Percentiles rank a stretch among this genome's conserved stretches.
These are phyloP conservation scores for Lablab purpureus DNA, from an alignment of 306 rosid genomes.

Conservation along the genomic window DNA sequence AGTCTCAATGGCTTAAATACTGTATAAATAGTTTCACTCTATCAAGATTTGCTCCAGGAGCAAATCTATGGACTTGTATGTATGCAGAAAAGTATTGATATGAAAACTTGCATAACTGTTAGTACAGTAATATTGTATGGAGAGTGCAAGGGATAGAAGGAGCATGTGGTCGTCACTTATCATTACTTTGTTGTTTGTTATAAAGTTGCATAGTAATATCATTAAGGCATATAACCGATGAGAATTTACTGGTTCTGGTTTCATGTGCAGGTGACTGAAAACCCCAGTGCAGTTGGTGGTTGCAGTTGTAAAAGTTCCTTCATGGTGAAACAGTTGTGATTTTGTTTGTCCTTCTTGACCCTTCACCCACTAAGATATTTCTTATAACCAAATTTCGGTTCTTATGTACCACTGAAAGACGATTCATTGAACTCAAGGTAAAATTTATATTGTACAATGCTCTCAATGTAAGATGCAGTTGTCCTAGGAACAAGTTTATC, in stretches of 20 bases:
- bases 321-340: slow-evolving; percentile 17
- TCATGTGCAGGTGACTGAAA: slow-evolving; percentile 13
- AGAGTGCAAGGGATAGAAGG: not conserved
- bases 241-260: not conserved
- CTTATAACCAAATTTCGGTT: not conserved
- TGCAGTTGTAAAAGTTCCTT: slow-evolving; percentile 27
- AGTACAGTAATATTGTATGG: not conserved
- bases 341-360: not conserved
- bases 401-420: not conserved
- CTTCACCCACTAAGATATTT: not conserved
- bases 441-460: not conserved
- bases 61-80: not conserved
- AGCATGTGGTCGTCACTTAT: not conserved
- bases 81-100: not conserved
- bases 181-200: not conserved
- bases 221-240: not conserved
- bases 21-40: too few species aligned
- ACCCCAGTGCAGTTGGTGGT: slow-evolving; percentile 26
- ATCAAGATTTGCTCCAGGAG: not conserved
- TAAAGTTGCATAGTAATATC: not conserved
- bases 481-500: not conserved
- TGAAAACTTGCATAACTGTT: not conserved
- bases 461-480: not conserved
- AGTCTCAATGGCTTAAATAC: too few species aligned
- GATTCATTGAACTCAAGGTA: not conserved